Base-by-base conservation (phyloP, 2,329 filamentous ascomycete species). In the Aspergillus uvarum region DNA sequence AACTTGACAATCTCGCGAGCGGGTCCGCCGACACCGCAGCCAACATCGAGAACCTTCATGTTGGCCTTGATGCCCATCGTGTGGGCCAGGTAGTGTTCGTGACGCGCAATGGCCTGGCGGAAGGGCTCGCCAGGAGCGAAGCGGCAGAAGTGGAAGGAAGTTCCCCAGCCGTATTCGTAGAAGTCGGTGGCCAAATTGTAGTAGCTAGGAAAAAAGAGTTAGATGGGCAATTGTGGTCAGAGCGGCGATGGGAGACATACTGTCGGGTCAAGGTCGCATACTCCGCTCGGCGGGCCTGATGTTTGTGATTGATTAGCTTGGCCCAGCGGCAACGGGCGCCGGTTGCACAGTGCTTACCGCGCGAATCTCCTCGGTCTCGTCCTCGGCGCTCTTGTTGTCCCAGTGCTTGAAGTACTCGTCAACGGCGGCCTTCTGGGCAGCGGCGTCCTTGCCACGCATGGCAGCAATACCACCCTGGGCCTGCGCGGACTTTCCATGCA, bases 341-440 rank as follows among this genome's bases (percentile, higher is more conserved):
- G 16, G 16, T 16, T 44, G 38, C 38, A n/a, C 38, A 44, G 38
- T 44, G 38, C 85, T 68, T 79, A 92, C 91, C 78, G 92, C 89
- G 73, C 94, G 87, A 68, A 85, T 88, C 71, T 89, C 91, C 57
- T 88, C 85, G 1, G 94, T 98, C 84, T 99, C 95, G 47, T 88
- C 85, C 64, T 84, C 87, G 51, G 82, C 89, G 50, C 81, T 79
- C 80, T 96, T 92, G 81, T 94, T 89, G 77, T 96, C 92, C 90
- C 91, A 96, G 76, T 96, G 92, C 84, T 96, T 96, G 82, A 96
- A 96, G 80, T 96, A 96, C 76, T 96, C 91, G 73, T 95, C 90
- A 29, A 93, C 85, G 51, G 92, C 92, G 55, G 89, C 88, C 75
- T 92, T 86, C 74, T 96, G 90, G 7, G 92, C 91, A 31, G 81